phyloP scores from a whole-genome alignment of 2,329 filamentous ascomycete genomes.

The Diaporthe ampelina region DNA sequence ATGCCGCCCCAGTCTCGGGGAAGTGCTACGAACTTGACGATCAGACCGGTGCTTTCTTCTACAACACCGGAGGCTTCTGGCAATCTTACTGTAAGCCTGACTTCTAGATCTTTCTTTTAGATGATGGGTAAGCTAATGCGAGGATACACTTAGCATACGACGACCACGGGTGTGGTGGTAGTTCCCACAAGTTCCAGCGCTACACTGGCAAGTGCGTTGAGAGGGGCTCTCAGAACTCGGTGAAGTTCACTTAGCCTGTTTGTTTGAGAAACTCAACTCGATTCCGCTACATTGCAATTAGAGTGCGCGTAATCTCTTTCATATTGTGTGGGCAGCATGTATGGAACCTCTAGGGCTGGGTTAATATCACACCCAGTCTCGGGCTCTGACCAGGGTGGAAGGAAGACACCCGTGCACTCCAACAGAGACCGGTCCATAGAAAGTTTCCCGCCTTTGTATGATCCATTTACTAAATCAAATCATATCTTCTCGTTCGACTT shows the following conservation, averaged over 20 bases:
- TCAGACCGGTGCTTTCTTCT: constrained; percentile 3
- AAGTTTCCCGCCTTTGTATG: not conserved
- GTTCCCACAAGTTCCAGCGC: not conserved
- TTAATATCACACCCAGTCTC: no score
- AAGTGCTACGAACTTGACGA: constrained; percentile 12
- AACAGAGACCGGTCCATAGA: no score
- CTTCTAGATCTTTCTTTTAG: not conserved
- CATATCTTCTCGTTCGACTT: no score
- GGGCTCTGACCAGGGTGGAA: no score
- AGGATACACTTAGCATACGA: not conserved
- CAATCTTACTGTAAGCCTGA: not conserved
- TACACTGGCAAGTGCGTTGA: constrained; percentile 3
- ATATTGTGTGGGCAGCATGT: no score
- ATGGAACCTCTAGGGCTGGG: no score
- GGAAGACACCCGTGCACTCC: no score
- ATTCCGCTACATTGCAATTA: no score
- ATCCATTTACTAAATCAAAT: not conserved
- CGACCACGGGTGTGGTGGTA: not conserved
- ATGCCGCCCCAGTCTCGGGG: constrained; percentile 2
- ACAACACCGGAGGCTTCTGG: constrained; percentile 14
- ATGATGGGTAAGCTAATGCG: not conserved
- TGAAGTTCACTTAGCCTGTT: constrained; percentile 3
- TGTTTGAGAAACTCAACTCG: not conserved
- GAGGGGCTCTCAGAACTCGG: constrained; percentile 1
- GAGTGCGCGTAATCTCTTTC: no score